phyloP scores from a whole-genome alignment of 345 rosid species.

The Aquilaria sinensis region DNA sequence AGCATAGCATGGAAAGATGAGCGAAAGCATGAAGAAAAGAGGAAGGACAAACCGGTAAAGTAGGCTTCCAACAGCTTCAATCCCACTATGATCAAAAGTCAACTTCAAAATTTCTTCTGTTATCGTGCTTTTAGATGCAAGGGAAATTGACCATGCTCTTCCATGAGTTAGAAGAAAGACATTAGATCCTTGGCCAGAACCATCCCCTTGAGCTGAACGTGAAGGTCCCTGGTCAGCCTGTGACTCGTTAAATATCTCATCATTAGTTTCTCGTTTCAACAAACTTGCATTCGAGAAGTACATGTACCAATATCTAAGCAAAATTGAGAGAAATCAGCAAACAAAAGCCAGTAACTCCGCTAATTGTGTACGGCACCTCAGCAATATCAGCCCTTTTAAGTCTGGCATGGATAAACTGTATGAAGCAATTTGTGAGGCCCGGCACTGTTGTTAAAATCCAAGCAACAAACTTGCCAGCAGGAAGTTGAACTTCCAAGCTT shows the following conservation, averaged over 20 bases:
- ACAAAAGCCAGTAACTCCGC: not conserved
- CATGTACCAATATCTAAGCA: not conserved
- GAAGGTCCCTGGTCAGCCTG: slow-evolving; percentile 46
- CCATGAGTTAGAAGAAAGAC: slow-evolving; percentile 46
- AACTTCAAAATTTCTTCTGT: slow-evolving; percentile 48
- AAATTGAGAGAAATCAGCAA: not conserved
- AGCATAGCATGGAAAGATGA: slow-evolving; percentile 3
- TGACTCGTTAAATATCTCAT: slow-evolving; percentile 11
- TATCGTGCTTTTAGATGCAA: slow-evolving; percentile 32
- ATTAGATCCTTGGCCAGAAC: slow-evolving; percentile 20
- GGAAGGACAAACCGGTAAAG: slow-evolving; percentile 52
- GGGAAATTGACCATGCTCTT: slow-evolving; percentile 68
- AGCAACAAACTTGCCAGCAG: slow-evolving; percentile 55
- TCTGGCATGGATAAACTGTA: slow-evolving; percentile 46
- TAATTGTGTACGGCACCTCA: slow-evolving; percentile 30
- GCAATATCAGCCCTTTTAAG: slow-evolving; percentile 28
- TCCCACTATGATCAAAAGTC: slow-evolving; percentile 27
- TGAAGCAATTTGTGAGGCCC: slow-evolving; percentile 48
- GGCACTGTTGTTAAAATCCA: slow-evolving; percentile 64
- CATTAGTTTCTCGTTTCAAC: not conserved
- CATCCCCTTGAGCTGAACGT: slow-evolving; percentile 25
- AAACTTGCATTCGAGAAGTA: not conserved
- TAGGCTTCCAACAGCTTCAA: slow-evolving; percentile 38
- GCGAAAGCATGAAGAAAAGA: slow-evolving; percentile 1
- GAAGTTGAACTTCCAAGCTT: slow-evolving; percentile 45